Evolutionary conservation across 495 filamentous ascomycete genomes (phyloP).

Genomic region (Elasticomyces elasticus): DNA sequence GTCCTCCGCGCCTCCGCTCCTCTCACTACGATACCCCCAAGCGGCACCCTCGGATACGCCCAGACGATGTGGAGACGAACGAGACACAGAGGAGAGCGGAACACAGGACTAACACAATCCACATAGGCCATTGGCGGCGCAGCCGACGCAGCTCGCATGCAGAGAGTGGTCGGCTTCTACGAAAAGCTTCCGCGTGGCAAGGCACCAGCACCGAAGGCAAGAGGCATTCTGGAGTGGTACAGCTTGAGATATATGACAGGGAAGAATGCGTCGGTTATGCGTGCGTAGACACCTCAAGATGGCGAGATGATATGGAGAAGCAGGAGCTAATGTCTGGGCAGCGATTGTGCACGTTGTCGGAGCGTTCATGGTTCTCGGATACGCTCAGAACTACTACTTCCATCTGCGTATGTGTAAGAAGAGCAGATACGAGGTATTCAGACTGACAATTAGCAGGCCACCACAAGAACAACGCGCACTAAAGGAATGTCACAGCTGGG

Average conservation of each 20-base stretch:
- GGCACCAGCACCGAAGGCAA: constrained; percentile 68
- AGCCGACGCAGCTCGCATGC: constrained; percentile 90
- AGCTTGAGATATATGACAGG: constrained; percentile 81
- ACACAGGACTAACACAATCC: background rate
- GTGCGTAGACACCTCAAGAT: constrained; percentile 45
- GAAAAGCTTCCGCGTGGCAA: constrained; percentile 86
- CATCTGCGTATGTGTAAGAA: constrained; percentile 70
- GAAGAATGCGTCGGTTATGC: constrained; percentile 74
- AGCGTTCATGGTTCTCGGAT: constrained; percentile 64
- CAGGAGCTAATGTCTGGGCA: constrained; percentile 33
- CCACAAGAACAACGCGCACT: constrained; percentile 99
- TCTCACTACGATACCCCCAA: background rate
- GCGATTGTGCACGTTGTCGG: constrained; percentile 80
- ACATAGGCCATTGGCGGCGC: constrained; percentile 76
- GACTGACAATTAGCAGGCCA: constrained; percentile 55
- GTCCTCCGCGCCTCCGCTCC: constrained; percentile 27
- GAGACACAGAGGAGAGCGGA: background rate
- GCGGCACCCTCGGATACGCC: background rate
- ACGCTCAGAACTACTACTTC: constrained; percentile 98
- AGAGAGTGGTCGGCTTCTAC: constrained; percentile 95
- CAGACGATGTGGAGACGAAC: background rate
- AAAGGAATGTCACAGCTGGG: constrained; percentile 24
- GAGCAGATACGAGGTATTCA: background rate
- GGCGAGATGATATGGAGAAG: background rate
- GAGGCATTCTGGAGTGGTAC: constrained; percentile 75